Evolutionary conservation across 805 yeast genomes (phyloP).

Genomic region (Candida ulmi): DNA sequence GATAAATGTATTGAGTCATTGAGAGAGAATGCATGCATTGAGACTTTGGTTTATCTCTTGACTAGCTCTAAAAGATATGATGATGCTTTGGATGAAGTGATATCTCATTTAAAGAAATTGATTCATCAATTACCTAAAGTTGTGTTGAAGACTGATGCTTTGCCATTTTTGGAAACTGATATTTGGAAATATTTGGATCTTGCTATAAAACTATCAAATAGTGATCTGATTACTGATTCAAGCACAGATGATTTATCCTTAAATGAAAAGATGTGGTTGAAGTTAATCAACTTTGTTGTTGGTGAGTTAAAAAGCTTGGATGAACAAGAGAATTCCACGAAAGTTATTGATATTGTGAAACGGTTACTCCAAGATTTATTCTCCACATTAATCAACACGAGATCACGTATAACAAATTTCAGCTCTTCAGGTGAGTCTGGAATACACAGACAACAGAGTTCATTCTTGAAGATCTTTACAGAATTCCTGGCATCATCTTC

Average conservation of each 20-base stretch:
- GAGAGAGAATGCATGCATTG: conserved; percentile 15
- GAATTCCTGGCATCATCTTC: conserved; percentile 46
- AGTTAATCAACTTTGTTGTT: conserved; percentile 34
- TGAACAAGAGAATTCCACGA: conserved; percentile 6
- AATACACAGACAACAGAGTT: conserved; percentile 20
- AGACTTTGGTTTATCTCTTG: conserved; percentile 20
- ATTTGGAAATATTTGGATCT: conserved; percentile 30
- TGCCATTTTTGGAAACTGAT: conserved; percentile 19
- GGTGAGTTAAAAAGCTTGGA: conserved; percentile 26
- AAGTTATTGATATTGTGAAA: conserved; percentile 30
- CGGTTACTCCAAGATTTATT: conserved; percentile 37
- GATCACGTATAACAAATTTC: conserved; percentile 20
- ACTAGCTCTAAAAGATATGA: conserved; percentile 8
- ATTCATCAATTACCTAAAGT: conserved; percentile 10
- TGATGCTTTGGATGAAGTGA: conserved; percentile 21
- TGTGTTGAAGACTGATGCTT: conserved; percentile 6
- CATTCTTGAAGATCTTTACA: conserved; percentile 52
- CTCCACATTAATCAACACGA: conserved; percentile 31
- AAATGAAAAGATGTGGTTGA: conserved; percentile 34
- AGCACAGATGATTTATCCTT: conserved; percentile 15
- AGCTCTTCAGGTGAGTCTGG: conserved; percentile 9
- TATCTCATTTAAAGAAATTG: conserved; percentile 8
- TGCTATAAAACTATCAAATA: conserved; percentile 28
- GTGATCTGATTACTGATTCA: conserved; percentile 10
- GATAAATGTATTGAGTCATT: conserved; percentile 20